A percentile compares a stretch with the other conserved stretches of the same genome.
phyloP scores from a whole-genome alignment of 345 rosid species.

The Camelina neglecta region DNA sequence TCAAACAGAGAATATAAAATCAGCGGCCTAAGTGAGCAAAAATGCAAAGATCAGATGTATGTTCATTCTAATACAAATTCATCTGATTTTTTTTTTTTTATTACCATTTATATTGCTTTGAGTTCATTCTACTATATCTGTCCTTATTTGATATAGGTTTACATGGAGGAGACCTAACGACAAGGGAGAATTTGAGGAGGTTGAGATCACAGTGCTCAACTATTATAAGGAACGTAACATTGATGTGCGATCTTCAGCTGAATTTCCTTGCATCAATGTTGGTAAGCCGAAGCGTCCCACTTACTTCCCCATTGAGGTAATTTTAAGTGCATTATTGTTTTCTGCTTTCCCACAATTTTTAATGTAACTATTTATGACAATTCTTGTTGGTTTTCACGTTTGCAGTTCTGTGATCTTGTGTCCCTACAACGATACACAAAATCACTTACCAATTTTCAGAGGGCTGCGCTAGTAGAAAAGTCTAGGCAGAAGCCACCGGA shows the following conservation, averaged over 20 bases:
- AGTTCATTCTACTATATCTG: not conserved
- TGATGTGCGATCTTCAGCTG: constrained; percentile 64
- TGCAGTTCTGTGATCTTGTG: constrained; percentile 75
- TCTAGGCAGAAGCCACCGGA: constrained; percentile 96
- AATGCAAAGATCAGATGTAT: constrained; percentile 61
- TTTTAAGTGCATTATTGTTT: not conserved
- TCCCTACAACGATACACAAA: constrained; percentile 91
- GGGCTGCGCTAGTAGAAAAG: constrained; percentile 82
- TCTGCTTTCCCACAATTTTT: constrained; percentile 9
- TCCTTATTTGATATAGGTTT: constrained; percentile 56
- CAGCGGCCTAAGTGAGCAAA: constrained; percentile 66
- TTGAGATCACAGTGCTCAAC: constrained; percentile 67
- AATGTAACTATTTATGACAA: not conserved
- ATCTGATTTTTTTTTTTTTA: not conserved
- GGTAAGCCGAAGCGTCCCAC: constrained; percentile 92
- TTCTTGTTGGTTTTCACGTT: constrained; percentile 14
- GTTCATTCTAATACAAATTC: not conserved
- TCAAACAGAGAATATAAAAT: constrained; percentile 79
- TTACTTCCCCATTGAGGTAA: constrained; percentile 81
- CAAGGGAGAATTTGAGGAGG: constrained; percentile 52
- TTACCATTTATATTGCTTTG: constrained; percentile 17
- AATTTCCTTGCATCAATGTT: constrained; percentile 85
- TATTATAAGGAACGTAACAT: constrained; percentile 69
- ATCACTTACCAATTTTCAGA: constrained; percentile 69
- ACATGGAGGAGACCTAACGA: constrained; percentile 52